A percentile compares a stretch with the other conserved stretches of the same genome.
Conservation (phyloP, 1,284 basidiomycete genomes). For the Filobasidium uniguttulatum region DNA sequence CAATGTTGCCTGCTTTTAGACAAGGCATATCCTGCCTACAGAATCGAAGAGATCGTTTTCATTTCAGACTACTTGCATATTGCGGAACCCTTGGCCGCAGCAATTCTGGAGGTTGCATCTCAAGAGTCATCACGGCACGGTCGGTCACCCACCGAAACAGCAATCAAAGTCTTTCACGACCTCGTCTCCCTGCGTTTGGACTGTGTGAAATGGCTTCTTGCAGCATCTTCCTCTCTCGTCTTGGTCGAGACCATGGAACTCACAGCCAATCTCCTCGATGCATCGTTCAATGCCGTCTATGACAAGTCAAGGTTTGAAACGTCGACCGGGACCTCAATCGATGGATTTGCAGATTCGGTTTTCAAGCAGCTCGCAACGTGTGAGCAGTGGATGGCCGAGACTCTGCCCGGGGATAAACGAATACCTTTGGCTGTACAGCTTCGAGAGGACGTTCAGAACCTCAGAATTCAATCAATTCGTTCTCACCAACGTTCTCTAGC, state of each 20-base stretch:
- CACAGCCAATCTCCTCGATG: not conserved
- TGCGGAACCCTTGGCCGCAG: constrained; percentile 5
- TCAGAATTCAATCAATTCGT: constrained; percentile 2
- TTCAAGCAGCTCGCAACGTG: constrained; percentile 7
- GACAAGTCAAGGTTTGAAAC: not conserved
- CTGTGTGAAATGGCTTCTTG: constrained; percentile 7
- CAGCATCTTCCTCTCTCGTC: not conserved
- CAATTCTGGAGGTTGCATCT: constrained; percentile 2
- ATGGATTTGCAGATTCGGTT: constrained; percentile 6
- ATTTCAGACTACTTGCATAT: constrained; percentile 13
- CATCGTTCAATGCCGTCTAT: constrained; percentile 6
- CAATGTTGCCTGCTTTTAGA: not conserved
- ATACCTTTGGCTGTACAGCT: constrained; percentile 4
- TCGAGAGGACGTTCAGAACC: constrained; percentile 3
- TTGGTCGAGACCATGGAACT: not conserved
- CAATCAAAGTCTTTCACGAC: constrained; percentile 14
- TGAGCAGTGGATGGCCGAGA: constrained; percentile 6
- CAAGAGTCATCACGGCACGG: constrained; percentile 3
- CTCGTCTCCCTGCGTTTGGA: constrained; percentile 5
- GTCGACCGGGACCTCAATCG: not conserved
- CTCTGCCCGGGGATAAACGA: constrained; percentile 3
- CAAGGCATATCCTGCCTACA: constrained; percentile 1
- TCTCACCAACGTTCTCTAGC: constrained; percentile 7
- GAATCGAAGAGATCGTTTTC: constrained; percentile 4
- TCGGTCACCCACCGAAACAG: constrained; percentile 8